Base-by-base conservation (phyloP, 495 filamentous ascomycete genomes). In the Hyphodiscus hymeniophilus region DNA sequence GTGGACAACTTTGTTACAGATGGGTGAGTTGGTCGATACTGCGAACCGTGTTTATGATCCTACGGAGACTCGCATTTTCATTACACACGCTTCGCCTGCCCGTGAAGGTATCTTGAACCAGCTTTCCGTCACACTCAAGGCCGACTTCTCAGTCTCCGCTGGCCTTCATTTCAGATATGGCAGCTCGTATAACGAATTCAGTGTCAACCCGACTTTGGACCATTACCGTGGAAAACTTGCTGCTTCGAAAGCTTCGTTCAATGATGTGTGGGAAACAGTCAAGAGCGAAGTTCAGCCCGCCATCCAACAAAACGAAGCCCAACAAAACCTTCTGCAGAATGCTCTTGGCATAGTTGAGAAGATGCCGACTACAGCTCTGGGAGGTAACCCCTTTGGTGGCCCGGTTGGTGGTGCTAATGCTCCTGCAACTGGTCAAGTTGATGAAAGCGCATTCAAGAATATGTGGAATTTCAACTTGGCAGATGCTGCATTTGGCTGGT, bases 401-500 rank as follows among this genome's bases (percentile, higher is more conserved):
- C 83, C 85, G 11, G 74, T 80, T 50, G 76, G 80, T n/a, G 82
- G 84, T 15, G 76, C 76, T 21, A 75, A 75, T 40, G 76, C 74
- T 54, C 79, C 78, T 18, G 75, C 65, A 34, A 82, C 81, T 51
- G 91, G 92, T 16, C 88, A 94, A 57, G 88, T 99, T 16, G 92
- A 99, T 58, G 92, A 99, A 69, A 95, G 90, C 54, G 92, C 92
- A 0, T 99, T 99, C 73, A 99, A 99, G 73, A 99, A 99, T 59
- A 97, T 97, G 94, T 99, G 92, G 92, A 99, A 99, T 68, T 99
- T 99, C 70, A 99, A 99, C 63, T 67, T 99, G 41, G 92, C 92
- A 17, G 92, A 99, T 69, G 92, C 92, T 30, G 94, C 92, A 11
- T 99, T 95, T 62, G 92, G 92, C 38, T 97, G 85, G 73, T 72